phyloP scores from a whole-genome alignment of 2,329 filamentous ascomycete genomes.

The Clarireedia hainanense region DNA sequence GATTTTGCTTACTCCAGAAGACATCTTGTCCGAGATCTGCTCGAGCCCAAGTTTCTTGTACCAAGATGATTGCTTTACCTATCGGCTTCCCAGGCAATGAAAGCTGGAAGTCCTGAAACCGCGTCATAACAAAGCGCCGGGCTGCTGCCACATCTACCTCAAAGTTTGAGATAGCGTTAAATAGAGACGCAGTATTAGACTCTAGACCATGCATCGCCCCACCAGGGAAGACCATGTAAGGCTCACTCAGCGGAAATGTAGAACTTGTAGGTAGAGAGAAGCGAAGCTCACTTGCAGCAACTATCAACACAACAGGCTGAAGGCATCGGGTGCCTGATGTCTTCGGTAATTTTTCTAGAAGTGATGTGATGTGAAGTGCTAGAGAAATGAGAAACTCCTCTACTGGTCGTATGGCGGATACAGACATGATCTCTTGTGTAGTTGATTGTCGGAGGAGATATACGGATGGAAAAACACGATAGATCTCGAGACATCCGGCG shows the following conservation, averaged over 20 bases:
- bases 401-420: slow-evolving; percentile 13
- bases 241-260: not conserved
- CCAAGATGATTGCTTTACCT: slow-evolving; percentile 17
- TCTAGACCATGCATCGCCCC: not conserved
- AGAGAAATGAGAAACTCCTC: slow-evolving; percentile 24
- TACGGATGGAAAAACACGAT: slow-evolving; percentile 22
- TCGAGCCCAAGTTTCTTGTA: slow-evolving; percentile 24
- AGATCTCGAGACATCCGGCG: slow-evolving; percentile 23
- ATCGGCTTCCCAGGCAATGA: slow-evolving; percentile 25
- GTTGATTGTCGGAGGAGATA: slow-evolving; percentile 12
- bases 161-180: slow-evolving; percentile 19
- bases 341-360: slow-evolving; percentile 21
- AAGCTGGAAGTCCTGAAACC: slow-evolving; percentile 23
- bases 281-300: slow-evolving; percentile 20
- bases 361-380: slow-evolving; percentile 21
- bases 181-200: slow-evolving; percentile 7
- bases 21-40: slow-evolving; percentile 19
- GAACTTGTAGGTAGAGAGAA: slow-evolving; percentile 13
- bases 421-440: slow-evolving; percentile 9
- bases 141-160: slow-evolving; percentile 24
- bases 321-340: slow-evolving; percentile 25
- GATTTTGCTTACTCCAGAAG: slow-evolving; percentile 17
- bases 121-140: slow-evolving; percentile 19
- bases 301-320: slow-evolving; percentile 23
- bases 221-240: not conserved